phyloP scores from a whole-genome alignment of 2,329 filamentous ascomycete genomes.

The Golovinomyces cichoracearum region DNA sequence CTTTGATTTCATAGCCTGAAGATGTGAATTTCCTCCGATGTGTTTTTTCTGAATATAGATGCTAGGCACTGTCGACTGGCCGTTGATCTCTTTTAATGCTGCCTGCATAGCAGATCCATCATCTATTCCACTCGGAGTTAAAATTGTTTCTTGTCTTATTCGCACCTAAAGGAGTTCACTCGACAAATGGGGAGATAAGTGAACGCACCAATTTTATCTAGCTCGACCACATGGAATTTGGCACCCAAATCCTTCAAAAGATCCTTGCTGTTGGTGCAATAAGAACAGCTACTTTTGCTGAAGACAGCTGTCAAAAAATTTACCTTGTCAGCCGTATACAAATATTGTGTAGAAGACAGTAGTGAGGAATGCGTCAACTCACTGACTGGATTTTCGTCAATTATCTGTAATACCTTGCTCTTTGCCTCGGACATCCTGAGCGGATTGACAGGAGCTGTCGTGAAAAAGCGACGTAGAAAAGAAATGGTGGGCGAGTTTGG shows the following conservation, averaged over 20 bases:
- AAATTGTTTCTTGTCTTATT: not conserved
- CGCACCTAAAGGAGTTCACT: not conserved
- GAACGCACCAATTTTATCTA: slow-evolving; percentile 56
- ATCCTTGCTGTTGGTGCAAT: slow-evolving; percentile 59
- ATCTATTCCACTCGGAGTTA: slow-evolving; percentile 22
- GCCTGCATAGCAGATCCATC: slow-evolving; percentile 65
- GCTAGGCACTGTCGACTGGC: slow-evolving; percentile 81
- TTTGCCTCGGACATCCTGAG: slow-evolving; percentile 57
- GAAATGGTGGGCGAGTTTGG: slow-evolving; percentile 22
- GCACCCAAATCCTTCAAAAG: slow-evolving; percentile 43
- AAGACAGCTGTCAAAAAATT: slow-evolving; percentile 45
- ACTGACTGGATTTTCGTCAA: slow-evolving; percentile 72
- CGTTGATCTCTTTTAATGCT: slow-evolving; percentile 53
- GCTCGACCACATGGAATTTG: slow-evolving; percentile 51
- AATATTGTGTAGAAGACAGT: not conserved
- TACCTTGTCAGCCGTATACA: not conserved
- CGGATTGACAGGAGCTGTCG: slow-evolving; percentile 27
- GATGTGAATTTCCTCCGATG: slow-evolving; percentile 86
- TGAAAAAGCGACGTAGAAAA: slow-evolving; percentile 49
- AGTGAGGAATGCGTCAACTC: slow-evolving; percentile 16
- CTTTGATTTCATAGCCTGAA: slow-evolving; percentile 40
- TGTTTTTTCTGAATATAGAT: slow-evolving; percentile 78
- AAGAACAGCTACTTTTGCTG: slow-evolving; percentile 90
- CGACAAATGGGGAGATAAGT: not conserved
- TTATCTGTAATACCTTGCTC: slow-evolving; percentile 60